These are phyloP conservation scores for Kwoniella dejecticola DNA, from an alignment of 768 basidiomycete species.

Conservation along the genomic window DNA sequence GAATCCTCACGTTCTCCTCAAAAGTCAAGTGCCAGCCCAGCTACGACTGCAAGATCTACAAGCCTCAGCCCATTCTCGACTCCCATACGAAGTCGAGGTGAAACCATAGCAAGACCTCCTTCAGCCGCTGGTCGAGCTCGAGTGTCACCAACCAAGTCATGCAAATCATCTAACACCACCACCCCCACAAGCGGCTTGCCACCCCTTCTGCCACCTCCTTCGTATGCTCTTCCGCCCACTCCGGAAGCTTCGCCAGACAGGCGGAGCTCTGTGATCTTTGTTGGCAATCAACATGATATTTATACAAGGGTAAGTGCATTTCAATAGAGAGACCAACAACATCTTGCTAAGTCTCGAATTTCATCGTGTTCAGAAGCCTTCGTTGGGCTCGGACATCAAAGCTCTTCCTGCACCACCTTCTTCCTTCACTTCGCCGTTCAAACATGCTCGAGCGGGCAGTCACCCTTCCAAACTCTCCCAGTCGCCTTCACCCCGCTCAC, in stretches of 20 bases:
- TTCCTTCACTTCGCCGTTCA: neutral
- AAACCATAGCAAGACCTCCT: neutral
- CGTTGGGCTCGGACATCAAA: neutral
- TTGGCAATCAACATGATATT: neutral
- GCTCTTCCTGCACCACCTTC: slow-evolving; percentile 5
- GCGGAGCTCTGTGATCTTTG: neutral
- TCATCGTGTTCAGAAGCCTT: slow-evolving; percentile 4
- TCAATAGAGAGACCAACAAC: too few relatives aligned
- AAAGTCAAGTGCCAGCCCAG: too few relatives aligned
- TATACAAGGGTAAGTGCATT: neutral
- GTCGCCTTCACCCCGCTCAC: too few relatives aligned
- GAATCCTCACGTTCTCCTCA: neutral
- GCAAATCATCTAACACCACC: neutral
- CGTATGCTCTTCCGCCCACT: slow-evolving; percentile 5
- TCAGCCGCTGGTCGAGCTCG: neutral
- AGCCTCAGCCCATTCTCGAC: neutral
- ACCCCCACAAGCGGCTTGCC: neutral
- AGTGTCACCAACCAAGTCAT: neutral
- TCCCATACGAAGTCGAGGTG: neutral
- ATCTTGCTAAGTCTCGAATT: neutral
- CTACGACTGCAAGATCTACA: too few relatives aligned
- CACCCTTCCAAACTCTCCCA: neutral
- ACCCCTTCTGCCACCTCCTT: neutral
- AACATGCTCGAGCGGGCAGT: slow-evolving; percentile 6
- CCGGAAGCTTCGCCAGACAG: slow-evolving; percentile 5